Evolutionary conservation across 2,329 filamentous ascomycete genomes (phyloP), one percentile per base, ranked within the genome.

Genomic region (Mariannaea sp.): DNA sequence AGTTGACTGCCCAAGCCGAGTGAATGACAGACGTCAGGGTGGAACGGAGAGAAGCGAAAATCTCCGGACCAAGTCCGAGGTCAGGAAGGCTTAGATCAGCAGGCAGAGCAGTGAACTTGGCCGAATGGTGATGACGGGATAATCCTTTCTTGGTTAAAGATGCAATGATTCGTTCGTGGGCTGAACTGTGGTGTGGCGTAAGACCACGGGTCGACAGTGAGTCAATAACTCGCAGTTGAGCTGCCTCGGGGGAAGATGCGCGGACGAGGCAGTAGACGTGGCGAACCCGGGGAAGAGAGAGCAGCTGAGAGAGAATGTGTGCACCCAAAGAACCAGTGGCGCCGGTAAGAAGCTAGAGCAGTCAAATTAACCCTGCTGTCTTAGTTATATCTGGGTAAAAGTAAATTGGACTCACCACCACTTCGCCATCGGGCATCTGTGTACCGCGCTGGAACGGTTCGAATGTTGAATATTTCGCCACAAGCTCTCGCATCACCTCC

Each of bases 261-360:
- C 63, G 56, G 10, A 65, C 55, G 4, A 65, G 22, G 4, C 58
- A 54, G 71, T 76, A 82, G 0, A 83, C 72, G 3, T 70, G 68
- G 24, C 73, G 73, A n/a, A 88, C 76, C 30, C 84, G 82, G 5
- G 81, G 77, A 22, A 80, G 75, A 1, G 81, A 75, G 3, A 83
- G 80, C 1, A 88, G 74, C 12, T 85, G 78, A 0, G 80, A 77
- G 2, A 85, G 73, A 0, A 85, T 70, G 45, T 85, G 81, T 0
- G 81, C 78, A 3, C 85, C 85, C 0, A 87, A 71, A 4, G 81
- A 81, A 1, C 85, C 85, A 0, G 85, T 87, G 0, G 78, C 78
- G 7, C 85, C 85, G 2, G 84, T 87, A 7, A 87, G 68, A 10
- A 85, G 59, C 68, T 74, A n/a, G 14, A 14, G 3, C 29, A 17